Evolutionary conservation across 2,329 filamentous ascomycete species (phyloP), one percentile per base, ranked within the genome.

Genomic region (Mariannaea elegans): DNA sequence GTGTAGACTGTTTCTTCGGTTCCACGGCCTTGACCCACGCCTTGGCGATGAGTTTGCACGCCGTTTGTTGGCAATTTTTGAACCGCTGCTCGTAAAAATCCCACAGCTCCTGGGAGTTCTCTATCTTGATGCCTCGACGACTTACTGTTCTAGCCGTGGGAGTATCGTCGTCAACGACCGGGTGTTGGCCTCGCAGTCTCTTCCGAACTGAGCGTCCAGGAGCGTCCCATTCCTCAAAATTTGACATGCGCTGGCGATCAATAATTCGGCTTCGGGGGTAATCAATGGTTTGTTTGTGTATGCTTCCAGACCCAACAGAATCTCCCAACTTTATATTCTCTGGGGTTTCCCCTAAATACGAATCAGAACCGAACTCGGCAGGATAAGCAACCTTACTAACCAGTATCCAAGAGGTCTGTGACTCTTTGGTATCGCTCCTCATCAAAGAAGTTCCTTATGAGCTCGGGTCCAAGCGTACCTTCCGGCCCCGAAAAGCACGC

Each of bases 21-120:
- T 91, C 89, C 2, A 93, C 86, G 2, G 86, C 82, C 70, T 92
- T 92, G 59, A 93, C 87, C 86, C 90, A 93, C 10, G 86, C 88
- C 72, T 93, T 93, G 31, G 87, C 87, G 51, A 93, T 87, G 23
- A 88, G 78, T 74, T 93, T 93, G 76, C 88, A 90, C 7, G 87
- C 85, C 2, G 86, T 84, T 67, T 93, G 90, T 68, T 93, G 90
- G 65, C 90, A 84, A 58, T 84, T 84, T 63, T 84, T 86, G 71
- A 92, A 87, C 1, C 86, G 78, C 38, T 83, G 80, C 46, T 84
- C 80, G 64, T 90, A 90, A 63, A 89, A 88, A 8, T 79, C 79
- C 76, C 82, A 84, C 2, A 90, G 79, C 2, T 82, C 82, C 2
- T 81, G 74, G 2, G 78, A 72, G 59, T 90, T 82, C 18, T 82